phyloP scores from a whole-genome alignment of 345 rosid genomes.

The Brassica rapa region DNA sequence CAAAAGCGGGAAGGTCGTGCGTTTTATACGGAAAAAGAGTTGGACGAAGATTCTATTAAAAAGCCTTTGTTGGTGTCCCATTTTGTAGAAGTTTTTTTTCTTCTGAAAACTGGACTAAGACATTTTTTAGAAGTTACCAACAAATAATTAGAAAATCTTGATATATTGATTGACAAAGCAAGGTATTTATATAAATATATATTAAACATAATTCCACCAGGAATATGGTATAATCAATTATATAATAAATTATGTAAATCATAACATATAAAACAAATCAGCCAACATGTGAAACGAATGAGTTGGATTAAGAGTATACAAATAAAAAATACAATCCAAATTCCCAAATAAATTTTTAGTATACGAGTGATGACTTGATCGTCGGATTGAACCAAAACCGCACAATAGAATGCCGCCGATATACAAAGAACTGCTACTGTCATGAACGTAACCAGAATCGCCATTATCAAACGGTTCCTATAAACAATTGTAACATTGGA shows the following conservation, averaged over 20 bases:
- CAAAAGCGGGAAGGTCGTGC: background rate
- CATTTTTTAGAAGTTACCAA: too few relatives aligned
- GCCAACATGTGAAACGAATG: background rate
- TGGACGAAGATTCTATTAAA: background rate
- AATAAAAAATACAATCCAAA: conserved; percentile 35
- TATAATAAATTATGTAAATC: too few relatives aligned
- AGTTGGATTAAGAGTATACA: conserved; percentile 25
- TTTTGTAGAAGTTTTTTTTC: too few relatives aligned
- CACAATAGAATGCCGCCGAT: conserved; percentile 24
- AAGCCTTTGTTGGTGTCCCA: too few relatives aligned
- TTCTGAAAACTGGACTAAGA: too few relatives aligned
- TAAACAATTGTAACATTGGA: background rate
- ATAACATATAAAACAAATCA: too few relatives aligned
- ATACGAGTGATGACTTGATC: background rate
- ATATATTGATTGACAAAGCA: too few relatives aligned
- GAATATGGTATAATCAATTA: too few relatives aligned
- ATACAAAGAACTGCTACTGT: conserved; percentile 31
- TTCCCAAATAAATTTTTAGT: conserved; percentile 7
- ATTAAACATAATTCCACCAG: too few relatives aligned
- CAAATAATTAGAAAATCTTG: too few relatives aligned
- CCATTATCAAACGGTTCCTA: conserved; percentile 37
- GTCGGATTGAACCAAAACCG: conserved; percentile 32
- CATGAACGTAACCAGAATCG: conserved; percentile 33
- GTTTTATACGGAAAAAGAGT: background rate
- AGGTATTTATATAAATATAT: too few relatives aligned